These are phyloP conservation scores for Orychophragmus violaceus DNA, from an alignment of 345 rosid species.

Conservation along the genomic window DNA sequence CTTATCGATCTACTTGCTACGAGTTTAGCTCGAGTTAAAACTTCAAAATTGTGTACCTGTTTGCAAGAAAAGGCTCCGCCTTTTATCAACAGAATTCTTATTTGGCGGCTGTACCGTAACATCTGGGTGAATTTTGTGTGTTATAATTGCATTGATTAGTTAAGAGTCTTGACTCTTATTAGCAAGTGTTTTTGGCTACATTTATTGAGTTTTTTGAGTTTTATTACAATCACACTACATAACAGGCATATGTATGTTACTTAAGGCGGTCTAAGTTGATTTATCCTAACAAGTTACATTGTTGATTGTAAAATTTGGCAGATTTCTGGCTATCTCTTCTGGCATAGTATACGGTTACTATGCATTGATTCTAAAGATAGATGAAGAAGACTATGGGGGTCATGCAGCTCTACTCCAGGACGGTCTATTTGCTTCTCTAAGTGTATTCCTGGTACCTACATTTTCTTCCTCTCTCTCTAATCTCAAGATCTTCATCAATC, in stretches of 20 bases:
- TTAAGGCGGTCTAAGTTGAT: not conserved
- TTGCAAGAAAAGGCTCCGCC: not conserved
- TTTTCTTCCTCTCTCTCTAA: not conserved
- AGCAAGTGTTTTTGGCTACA: not conserved
- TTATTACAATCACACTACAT: not conserved
- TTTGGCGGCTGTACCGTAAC: not conserved
- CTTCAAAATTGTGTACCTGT: not conserved
- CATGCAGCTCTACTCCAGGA: slow-evolving; percentile 92
- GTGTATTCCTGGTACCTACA: slow-evolving; percentile 73
- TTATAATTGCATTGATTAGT: not conserved
- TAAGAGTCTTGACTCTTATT: not conserved
- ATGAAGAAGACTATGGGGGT: slow-evolving; percentile 97
- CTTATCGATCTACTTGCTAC: not conserved
- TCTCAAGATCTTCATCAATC: not conserved
- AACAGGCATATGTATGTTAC: not conserved
- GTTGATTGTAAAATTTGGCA: slow-evolving; percentile 27
- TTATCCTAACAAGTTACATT: not conserved
- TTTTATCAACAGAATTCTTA: not conserved
- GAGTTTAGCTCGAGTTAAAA: not conserved
- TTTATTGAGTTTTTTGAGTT: not conserved
- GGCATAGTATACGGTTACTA: slow-evolving; percentile 82
- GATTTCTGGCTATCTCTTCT: slow-evolving; percentile 69
- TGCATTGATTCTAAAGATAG: slow-evolving; percentile 75
- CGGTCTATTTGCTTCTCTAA: slow-evolving; percentile 86
- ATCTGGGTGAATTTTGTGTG: not conserved